Evolutionary conservation across 768 basidiomycete species (phyloP), one percentile per base, ranked within the genome.

Genomic region (Chalciporus sphaerocephalus): DNA sequence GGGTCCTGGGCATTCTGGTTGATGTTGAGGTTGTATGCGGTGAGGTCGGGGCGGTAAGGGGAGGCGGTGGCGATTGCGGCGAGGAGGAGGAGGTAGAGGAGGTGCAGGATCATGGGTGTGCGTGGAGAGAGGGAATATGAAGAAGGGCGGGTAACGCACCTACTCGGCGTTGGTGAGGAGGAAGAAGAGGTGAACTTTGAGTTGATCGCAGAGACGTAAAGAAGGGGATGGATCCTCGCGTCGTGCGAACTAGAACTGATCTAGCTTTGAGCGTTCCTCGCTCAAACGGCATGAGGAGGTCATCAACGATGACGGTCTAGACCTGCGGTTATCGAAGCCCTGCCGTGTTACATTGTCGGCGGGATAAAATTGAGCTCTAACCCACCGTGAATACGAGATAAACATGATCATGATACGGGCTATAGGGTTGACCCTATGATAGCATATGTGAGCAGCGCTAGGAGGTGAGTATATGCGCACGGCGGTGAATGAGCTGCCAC

Each of bases 1-100:
- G 83, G 79, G 43, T 74, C 72, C 44, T 77, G 70, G 11, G 90
- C 87, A 63, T 81, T 72, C 64, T 85, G 71, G 68, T 89, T 90
- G 56, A 73, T 56, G 66, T 93, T 92, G 64, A 92, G 67, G 62
- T 93, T 92, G 71, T 83, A 91, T 55, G 79, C 71, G 30, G 70
- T 68, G 51, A 90, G 78, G 57, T 83, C 75, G 5, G 78, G 74
- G 18, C 76, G 71, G 56, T 84, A 92, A 0, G 86, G 87, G 9
- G 85, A 81, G 2, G 85, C 80, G 40, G 68, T 48, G 42, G 72
- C 74, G 54, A 67, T 61, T 48, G 59, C 54, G 54, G 68, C 48
- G 46, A 78, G 56, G 40, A 47, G 45, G 45, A 55, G 5, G 2
- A 42, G 42, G 38, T 50, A 37, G 32, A 61, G 30, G 53, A 75